Conservation (phyloP, 2,329 filamentous ascomycete species). For the Myriosclerotinia duriaeana region DNA sequence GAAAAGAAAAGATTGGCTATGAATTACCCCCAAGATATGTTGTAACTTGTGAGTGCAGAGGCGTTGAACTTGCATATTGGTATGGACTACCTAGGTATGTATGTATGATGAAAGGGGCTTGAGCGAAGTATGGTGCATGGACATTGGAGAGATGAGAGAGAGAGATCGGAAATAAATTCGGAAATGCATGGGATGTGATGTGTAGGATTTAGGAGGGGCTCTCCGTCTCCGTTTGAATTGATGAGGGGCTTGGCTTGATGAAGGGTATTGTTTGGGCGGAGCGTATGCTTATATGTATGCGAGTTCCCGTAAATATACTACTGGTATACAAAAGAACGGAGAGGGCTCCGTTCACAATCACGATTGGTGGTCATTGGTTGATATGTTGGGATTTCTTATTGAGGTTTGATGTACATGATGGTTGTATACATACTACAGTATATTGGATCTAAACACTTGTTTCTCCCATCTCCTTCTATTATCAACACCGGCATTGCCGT, state of each 20-base stretch:
- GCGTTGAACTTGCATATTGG: too few relatives aligned
- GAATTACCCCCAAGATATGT: too few relatives aligned
- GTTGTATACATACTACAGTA: slow-evolving; percentile 5
- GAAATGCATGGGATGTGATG: neutral
- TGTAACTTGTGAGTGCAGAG: too few relatives aligned
- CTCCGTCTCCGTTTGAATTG: neutral
- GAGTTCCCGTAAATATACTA: slow-evolving; percentile 1
- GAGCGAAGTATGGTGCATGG: too few relatives aligned
- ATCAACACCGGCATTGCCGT: neutral
- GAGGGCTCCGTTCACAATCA: too few relatives aligned
- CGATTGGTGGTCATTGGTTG: neutral
- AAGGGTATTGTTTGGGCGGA: neutral
- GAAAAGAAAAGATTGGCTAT: too few relatives aligned
- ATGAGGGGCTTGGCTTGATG: neutral
- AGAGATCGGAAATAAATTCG: too few relatives aligned
- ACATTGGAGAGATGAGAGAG: too few relatives aligned
- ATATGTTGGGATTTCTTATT: neutral
- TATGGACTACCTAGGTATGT: too few relatives aligned
- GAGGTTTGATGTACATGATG: neutral
- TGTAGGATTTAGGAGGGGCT: neutral
- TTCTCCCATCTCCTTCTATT: neutral
- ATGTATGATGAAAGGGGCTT: slow-evolving; percentile 3
- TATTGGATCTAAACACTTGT: slow-evolving; percentile 1
- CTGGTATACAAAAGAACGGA: too few relatives aligned
- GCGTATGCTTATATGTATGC: neutral